Evolutionary conservation across 2,329 filamentous ascomycete species (phyloP), one percentile per base, ranked within the genome.

Genomic region (Orbilia brochopaga): DNA sequence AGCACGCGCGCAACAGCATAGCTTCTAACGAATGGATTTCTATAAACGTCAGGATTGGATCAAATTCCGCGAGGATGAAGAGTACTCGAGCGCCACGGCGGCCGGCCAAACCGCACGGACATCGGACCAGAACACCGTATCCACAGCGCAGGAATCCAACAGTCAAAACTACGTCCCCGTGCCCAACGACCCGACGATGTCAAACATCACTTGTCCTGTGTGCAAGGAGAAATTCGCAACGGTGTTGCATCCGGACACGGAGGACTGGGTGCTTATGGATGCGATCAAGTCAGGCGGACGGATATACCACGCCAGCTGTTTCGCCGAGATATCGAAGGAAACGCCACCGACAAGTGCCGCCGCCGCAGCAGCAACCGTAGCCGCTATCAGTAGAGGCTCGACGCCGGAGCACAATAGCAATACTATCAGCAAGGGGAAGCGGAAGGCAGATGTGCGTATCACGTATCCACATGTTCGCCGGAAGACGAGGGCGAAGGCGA

Each of bases 251-350:
- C 91, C 95, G 76, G 91, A 95, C 74, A 90, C 90, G 17, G 92
- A 97, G 79, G 93, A 99, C 77, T 97, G 92, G 85, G 93, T 99
- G 44, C 97, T 94, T 90, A 88, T 91, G 79, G 93, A 99, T 79
- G 90, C 93, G 0, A 83, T 90, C 56, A 85, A 88, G 74, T 86
- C 95, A 30, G 90, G 90, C 37, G 86, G 85, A 63, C 87, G 91
- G 74, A 89, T 94, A 15, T 97, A 91, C 77, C 94, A 99, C 79
- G 91, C 89, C 10, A 95, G 88, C 61, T 99, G 94, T 79, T 91
- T 93, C 78, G 86, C 87, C 17, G 93, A 97, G 80, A 89, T 90
- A 32, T 89, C 85, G 37, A 88, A 87, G 77, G 87, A 89, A 74
- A 84, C 85, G 6, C 83, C 79, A 23, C 73, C 75, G 4, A 73